These are phyloP conservation scores for Candida ovalis DNA, from an alignment of 805 yeast genomes.

Conservation along the genomic window DNA sequence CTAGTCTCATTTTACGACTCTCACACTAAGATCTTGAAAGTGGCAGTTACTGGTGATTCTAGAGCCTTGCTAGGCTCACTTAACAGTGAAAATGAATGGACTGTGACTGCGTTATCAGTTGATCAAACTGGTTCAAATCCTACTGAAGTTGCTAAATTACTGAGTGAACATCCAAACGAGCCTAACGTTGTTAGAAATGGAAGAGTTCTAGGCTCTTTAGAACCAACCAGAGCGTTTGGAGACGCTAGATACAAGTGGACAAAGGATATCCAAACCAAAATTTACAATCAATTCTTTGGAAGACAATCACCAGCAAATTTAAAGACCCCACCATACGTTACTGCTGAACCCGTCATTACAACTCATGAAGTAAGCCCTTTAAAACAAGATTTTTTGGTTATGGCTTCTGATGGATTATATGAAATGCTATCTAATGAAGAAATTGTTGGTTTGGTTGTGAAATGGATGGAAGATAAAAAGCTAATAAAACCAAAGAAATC, in stretches of 20 bases:
- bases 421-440: slow-evolving; percentile 92
- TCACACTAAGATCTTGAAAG: slow-evolving; percentile 62
- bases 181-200: slow-evolving; percentile 81
- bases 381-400: slow-evolving; percentile 78
- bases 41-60: slow-evolving; percentile 96
- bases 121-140: slow-evolving; percentile 96
- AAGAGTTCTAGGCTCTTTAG: slow-evolving; percentile 86
- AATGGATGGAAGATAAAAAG: slow-evolving; percentile 82
- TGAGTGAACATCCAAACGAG: slow-evolving; percentile 88
- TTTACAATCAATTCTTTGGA: slow-evolving; percentile 78
- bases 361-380: slow-evolving; percentile 69
- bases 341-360: slow-evolving; percentile 92
- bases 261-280: slow-evolving; percentile 62
- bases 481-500: slow-evolving; percentile 50
- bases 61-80: slow-evolving; percentile 83
- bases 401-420: slow-evolving; percentile 93
- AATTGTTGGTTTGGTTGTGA: slow-evolving; percentile 85
- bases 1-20: slow-evolving; percentile 84
- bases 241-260: slow-evolving; percentile 93
- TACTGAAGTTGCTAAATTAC: slow-evolving; percentile 77
- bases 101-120: slow-evolving; percentile 76
- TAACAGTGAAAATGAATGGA: slow-evolving; percentile 64
- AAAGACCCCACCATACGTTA: slow-evolving; percentile 92
- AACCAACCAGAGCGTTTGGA: slow-evolving; percentile 96
- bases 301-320: slow-evolving; percentile 68